Percentiles rank a stretch among this genome's conserved stretches.
Evolutionary conservation across 306 rosid genomes (phyloP).

Genomic region (Cercis canadensis): DNA sequence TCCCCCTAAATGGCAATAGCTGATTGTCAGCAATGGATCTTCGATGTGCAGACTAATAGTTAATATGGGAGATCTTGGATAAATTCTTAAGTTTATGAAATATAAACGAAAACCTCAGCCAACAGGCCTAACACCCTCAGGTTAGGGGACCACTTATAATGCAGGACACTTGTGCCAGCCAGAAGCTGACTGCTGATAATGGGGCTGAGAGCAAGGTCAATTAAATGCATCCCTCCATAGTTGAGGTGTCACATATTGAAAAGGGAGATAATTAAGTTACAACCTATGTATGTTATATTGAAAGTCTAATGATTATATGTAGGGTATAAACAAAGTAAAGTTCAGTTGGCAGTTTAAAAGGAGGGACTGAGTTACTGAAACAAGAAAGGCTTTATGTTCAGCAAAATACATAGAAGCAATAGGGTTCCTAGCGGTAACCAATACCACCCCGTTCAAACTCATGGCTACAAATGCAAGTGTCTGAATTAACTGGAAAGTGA

Average conservation of each 20-base stretch:
- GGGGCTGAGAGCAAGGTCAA: background rate
- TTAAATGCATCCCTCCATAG: slow-evolving; percentile 6
- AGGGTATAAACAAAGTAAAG: background rate
- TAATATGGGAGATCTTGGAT: slow-evolving; percentile 32
- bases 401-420: background rate
- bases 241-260: slow-evolving; percentile 19
- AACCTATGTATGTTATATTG: background rate
- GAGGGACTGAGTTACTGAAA: background rate
- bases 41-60: background rate
- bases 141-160: slow-evolving; percentile 46
- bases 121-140: slow-evolving; percentile 19
- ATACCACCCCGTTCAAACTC: background rate
- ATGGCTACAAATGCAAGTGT: background rate
- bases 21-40: background rate
- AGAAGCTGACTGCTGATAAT: background rate
- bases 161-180: background rate
- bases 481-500: background rate
- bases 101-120: slow-evolving; percentile 5
- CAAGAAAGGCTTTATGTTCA: background rate
- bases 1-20: background rate
- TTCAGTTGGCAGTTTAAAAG: background rate
- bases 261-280: slow-evolving; percentile 8
- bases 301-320: slow-evolving; percentile 5
- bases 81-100: background rate
- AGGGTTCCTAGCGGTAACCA: background rate